Evolutionary conservation across 139 green algal genomes (phyloP).

Genomic region (Chlamydomonas sphaeroides): DNA sequence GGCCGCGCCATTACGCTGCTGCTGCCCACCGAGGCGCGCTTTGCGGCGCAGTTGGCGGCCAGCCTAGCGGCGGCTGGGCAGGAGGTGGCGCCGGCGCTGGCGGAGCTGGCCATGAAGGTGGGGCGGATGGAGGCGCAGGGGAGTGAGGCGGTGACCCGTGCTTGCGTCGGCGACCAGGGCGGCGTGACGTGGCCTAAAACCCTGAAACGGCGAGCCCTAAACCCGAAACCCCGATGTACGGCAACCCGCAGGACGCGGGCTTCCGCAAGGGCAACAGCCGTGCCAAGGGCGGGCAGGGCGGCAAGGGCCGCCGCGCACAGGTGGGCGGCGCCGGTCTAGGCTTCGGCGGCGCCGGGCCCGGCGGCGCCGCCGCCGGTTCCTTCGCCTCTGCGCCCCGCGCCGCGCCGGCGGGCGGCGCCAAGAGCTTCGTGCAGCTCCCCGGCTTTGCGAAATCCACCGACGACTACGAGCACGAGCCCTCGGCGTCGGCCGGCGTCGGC

Average conservation of each 20-base stretch:
- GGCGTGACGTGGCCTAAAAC: too few relatives aligned
- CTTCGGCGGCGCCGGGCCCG: conserved; percentile 57
- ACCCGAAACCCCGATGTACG: too few relatives aligned
- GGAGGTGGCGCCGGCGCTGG: conserved; percentile 72
- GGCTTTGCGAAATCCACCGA: conserved; percentile 51
- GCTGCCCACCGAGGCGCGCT: conserved; percentile 69
- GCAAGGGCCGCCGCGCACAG: conserved; percentile 41
- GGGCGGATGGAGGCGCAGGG: not conserved
- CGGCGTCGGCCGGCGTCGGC: conserved; percentile 23
- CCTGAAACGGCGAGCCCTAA: too few relatives aligned
- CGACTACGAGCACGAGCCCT: conserved; percentile 60
- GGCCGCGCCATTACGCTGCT: conserved; percentile 89
- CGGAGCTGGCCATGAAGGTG: conserved; percentile 77
- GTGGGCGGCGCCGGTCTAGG: conserved; percentile 77
- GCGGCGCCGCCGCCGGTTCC: not conserved
- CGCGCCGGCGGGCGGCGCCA: not conserved
- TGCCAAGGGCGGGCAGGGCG: conserved; percentile 39
- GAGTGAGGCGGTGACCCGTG: too few relatives aligned
- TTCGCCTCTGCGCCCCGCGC: conserved; percentile 2
- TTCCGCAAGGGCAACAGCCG: conserved; percentile 52
- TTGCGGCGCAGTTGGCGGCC: conserved; percentile 79
- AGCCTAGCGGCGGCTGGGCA: conserved; percentile 79
- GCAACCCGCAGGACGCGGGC: conserved; percentile 56
- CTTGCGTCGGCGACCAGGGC: too few relatives aligned
- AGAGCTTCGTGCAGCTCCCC: conserved; percentile 60